Evolutionary conservation across 192 early-diverging fungal genomes (phyloP).

Genomic region (Linnemannia elongata): DNA sequence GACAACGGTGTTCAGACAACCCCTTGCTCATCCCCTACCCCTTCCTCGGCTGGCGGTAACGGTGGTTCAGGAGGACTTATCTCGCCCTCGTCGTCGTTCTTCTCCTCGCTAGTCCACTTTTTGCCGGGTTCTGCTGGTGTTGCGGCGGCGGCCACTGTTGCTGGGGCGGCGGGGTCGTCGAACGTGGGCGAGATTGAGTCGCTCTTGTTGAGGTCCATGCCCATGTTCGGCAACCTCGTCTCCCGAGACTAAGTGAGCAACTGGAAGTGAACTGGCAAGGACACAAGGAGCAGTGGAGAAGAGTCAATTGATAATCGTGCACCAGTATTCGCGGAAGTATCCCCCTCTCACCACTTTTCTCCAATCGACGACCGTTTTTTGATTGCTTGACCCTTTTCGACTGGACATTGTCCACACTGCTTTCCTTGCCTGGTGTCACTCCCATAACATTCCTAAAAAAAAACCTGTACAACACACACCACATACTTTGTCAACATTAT

Average conservation of each 20-base stretch:
- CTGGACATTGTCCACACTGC: not conserved
- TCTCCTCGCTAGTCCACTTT: slow-evolving; percentile 24
- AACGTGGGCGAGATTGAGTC: slow-evolving; percentile 47
- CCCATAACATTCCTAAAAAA: not conserved
- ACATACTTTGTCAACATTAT: not conserved
- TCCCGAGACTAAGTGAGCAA: slow-evolving; percentile 26
- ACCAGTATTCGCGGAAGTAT: too few species aligned
- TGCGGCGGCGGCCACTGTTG: slow-evolving; percentile 1
- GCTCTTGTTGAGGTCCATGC: slow-evolving; percentile 47
- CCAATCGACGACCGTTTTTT: too few species aligned
- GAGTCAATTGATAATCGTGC: too few species aligned
- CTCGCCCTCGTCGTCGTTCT: slow-evolving; percentile 37
- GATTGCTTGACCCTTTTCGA: not conserved
- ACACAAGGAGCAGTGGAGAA: too few species aligned
- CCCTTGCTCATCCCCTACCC: not conserved
- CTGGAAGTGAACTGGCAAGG: not conserved
- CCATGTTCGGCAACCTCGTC: slow-evolving; percentile 56
- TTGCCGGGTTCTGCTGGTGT: slow-evolving; percentile 11
- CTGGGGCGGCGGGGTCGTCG: slow-evolving; percentile 3
- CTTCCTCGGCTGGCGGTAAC: slow-evolving; percentile 13
- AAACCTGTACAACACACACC: not conserved
- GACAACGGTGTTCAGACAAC: slow-evolving; percentile 7
- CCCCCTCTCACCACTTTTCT: too few species aligned
- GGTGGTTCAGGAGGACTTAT: not conserved
- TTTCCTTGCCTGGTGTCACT: not conserved